phyloP scores from a whole-genome alignment of 2,329 filamentous ascomycete species.

The Acrocalymma vagum region DNA sequence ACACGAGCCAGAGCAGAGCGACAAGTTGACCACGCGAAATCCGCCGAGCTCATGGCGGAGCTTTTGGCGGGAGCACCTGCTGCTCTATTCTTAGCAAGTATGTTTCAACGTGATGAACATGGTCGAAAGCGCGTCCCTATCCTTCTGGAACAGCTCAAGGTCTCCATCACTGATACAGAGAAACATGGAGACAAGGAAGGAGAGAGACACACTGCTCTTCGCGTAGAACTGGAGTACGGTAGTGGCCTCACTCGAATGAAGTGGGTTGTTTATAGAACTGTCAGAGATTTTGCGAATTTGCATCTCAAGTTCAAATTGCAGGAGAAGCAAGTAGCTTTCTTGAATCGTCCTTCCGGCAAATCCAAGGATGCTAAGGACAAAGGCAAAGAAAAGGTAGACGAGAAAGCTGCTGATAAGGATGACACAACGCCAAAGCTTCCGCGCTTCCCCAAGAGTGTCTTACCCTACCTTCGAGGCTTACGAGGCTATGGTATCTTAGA shows the following conservation, averaged over 20 bases:
- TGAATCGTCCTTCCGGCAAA: slow-evolving; percentile 61
- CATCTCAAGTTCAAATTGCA: slow-evolving; percentile 94
- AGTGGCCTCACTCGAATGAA: slow-evolving; percentile 96
- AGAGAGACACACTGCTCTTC: slow-evolving; percentile 83
- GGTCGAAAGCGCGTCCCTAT: slow-evolving; percentile 95
- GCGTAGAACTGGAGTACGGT: slow-evolving; percentile 93
- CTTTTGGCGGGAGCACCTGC: slow-evolving; percentile 91
- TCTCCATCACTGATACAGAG: slow-evolving; percentile 84
- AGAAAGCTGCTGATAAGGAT: slow-evolving; percentile 60
- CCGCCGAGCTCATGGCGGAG: slow-evolving; percentile 95
- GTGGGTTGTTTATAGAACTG: slow-evolving; percentile 88
- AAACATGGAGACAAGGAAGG: slow-evolving; percentile 34
- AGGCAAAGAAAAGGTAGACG: slow-evolving; percentile 25
- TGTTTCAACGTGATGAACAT: slow-evolving; percentile 97
- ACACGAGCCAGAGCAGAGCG: slow-evolving; percentile 83
- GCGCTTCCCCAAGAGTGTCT: slow-evolving; percentile 86
- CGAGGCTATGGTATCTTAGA: slow-evolving; percentile 67
- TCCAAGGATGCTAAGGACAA: slow-evolving; percentile 26
- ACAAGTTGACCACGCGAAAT: slow-evolving; percentile 92
- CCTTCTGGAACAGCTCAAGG: slow-evolving; percentile 90
- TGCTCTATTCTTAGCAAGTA: slow-evolving; percentile 92
- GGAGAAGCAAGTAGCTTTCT: slow-evolving; percentile 82
- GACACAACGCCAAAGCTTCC: slow-evolving; percentile 79
- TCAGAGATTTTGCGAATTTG: slow-evolving; percentile 90
- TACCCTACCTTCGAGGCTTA: slow-evolving; percentile 86